phyloP scores from a whole-genome alignment of 2,329 filamentous ascomycete species.

The Penicillium sp. region DNA sequence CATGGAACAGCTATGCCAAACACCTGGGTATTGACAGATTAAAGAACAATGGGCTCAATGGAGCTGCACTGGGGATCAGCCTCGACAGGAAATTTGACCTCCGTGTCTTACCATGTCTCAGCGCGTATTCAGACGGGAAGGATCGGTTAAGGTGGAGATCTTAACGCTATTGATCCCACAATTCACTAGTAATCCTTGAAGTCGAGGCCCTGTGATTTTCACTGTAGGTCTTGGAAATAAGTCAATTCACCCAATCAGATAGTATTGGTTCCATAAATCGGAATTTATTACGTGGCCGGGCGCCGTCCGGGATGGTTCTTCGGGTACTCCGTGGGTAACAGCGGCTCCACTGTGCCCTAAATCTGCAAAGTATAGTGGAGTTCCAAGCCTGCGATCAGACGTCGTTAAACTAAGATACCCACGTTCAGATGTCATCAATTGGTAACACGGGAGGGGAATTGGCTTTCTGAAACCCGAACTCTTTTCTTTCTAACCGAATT shows the following conservation, averaged over 20 bases:
- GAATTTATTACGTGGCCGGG: constrained; percentile 5
- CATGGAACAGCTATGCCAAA: background rate
- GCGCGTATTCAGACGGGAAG: background rate
- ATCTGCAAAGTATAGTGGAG: background rate
- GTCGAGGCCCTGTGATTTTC: background rate
- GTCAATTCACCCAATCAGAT: background rate
- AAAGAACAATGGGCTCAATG: background rate
- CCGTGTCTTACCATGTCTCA: constrained; percentile 1
- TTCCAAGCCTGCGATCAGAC: background rate
- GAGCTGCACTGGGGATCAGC: background rate
- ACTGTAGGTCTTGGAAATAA: background rate
- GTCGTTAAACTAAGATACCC: constrained; percentile 1
- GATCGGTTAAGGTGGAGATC: constrained; percentile 2
- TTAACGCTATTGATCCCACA: constrained; percentile 8
- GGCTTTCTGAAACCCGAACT: background rate
- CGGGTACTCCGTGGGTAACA: background rate
- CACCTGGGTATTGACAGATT: background rate
- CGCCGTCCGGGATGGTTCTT: constrained; percentile 5
- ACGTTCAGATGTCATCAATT: constrained; percentile 6
- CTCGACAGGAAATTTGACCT: background rate
- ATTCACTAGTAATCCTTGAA: background rate
- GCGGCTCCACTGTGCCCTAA: constrained; percentile 3
- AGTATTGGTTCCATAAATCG: background rate
- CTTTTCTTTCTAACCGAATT: constrained; percentile 13
- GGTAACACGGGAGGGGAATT: background rate